A percentile compares a stretch with the other conserved stretches of the same genome.
Evolutionary conservation across 2,329 filamentous ascomycete species (phyloP).

Genomic region (Phyllosticta citribraziliensis): DNA sequence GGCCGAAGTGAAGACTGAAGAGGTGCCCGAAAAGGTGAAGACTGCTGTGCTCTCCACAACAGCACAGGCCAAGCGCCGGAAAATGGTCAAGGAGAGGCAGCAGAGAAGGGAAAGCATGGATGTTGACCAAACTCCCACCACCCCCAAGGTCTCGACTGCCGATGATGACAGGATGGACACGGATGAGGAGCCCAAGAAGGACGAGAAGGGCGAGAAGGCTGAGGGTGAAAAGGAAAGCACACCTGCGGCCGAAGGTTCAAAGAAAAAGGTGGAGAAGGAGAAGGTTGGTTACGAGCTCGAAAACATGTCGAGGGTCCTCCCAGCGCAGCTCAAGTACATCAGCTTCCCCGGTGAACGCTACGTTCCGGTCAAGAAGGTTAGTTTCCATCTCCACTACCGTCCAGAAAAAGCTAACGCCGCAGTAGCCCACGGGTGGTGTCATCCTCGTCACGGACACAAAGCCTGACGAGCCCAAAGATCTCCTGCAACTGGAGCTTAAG

Average conservation of each 20-base stretch:
- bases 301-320: conserved; percentile 93
- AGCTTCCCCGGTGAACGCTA: conserved; percentile 86
- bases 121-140: conserved; percentile 68
- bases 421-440: conserved; percentile 81
- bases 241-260: conserved; percentile 46
- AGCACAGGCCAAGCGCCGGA: conserved; percentile 89
- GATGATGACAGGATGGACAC: conserved; percentile 79
- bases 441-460: conserved; percentile 81
- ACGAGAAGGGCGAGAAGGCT: conserved; percentile 24
- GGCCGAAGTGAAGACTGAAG: conserved; percentile 88
- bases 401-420: conserved; percentile 31
- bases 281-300: conserved; percentile 93
- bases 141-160: conserved; percentile 53
- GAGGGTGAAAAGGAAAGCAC: conserved; percentile 50
- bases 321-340: conserved; percentile 88
- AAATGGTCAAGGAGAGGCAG: conserved; percentile 86
- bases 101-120: conserved; percentile 93
- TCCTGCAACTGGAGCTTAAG: conserved; percentile 88
- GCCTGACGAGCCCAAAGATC: conserved; percentile 65
- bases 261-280: conserved; percentile 92
- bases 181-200: conserved; percentile 37
- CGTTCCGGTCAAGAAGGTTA: conserved; percentile 82
- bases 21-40: conserved; percentile 86
- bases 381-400: neutral
- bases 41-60: conserved; percentile 95